These are phyloP conservation scores for Entomortierella parvispora DNA, from an alignment of 192 early-diverging fungal genomes.

Conservation along the genomic window DNA sequence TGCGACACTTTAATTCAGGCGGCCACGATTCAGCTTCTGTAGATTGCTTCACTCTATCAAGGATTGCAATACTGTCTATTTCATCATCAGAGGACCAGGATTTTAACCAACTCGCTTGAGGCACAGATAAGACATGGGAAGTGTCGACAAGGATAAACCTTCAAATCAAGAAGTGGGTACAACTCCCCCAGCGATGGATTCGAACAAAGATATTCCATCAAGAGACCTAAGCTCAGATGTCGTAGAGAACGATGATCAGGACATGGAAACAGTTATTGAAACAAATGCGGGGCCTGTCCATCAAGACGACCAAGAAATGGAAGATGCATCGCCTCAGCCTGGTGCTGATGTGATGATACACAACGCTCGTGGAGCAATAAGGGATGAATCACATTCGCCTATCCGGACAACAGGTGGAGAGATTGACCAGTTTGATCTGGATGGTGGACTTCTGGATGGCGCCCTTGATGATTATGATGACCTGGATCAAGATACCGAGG, in stretches of 20 bases:
- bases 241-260: background rate
- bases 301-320: slow-evolving; percentile 19
- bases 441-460: slow-evolving; percentile 47
- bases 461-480: slow-evolving; percentile 50
- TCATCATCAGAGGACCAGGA: too few species aligned
- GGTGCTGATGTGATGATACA: slow-evolving; percentile 11
- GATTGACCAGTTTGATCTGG: slow-evolving; percentile 43
- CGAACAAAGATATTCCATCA: too few species aligned
- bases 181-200: too few species aligned
- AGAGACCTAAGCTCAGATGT: too few species aligned
- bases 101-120: too few species aligned
- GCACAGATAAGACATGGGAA: too few species aligned
- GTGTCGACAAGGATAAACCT: too few species aligned
- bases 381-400: background rate
- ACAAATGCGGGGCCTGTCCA: background rate
- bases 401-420: slow-evolving; percentile 3
- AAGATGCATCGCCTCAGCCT: slow-evolving; percentile 1
- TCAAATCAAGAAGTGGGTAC: too few species aligned
- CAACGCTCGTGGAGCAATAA: slow-evolving; percentile 1
- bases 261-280: background rate
- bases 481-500: slow-evolving; percentile 49
- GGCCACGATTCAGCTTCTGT: too few species aligned
- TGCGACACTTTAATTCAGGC: too few species aligned
- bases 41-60: too few species aligned
- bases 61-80: too few species aligned